Evolutionary conservation across 2,329 filamentous ascomycete genomes (phyloP).

Genomic region (Aureobasidium sp.): DNA sequence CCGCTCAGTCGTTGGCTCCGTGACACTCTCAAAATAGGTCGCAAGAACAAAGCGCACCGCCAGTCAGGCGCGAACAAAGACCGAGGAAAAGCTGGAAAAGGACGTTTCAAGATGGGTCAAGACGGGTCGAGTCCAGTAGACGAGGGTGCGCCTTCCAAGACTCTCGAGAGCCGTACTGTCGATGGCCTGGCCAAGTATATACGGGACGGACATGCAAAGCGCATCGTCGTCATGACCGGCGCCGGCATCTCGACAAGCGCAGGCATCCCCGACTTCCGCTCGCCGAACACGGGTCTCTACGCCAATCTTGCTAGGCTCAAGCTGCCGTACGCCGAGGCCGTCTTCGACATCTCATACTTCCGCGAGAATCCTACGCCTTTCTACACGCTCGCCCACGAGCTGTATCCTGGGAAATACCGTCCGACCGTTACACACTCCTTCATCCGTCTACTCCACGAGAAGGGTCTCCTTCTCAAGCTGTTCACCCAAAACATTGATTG

Average conservation of each 20-base stretch:
- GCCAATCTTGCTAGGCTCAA: constrained; percentile 80
- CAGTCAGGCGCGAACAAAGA: constrained; percentile 25
- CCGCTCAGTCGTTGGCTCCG: constrained; percentile 6
- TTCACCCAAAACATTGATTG: constrained; percentile 99
- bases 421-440: constrained; percentile 90
- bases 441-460: constrained; percentile 69
- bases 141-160: constrained; percentile 54
- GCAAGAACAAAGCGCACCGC: constrained; percentile 39
- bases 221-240: constrained; percentile 81
- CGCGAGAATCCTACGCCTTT: constrained; percentile 76
- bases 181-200: constrained; percentile 74
- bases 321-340: constrained; percentile 80
- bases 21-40: constrained; percentile 38
- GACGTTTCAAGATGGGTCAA: constrained; percentile 65
- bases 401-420: constrained; percentile 81
- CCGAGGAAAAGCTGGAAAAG: constrained; percentile 18
- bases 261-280: constrained; percentile 85
- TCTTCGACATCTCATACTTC: constrained; percentile 92
- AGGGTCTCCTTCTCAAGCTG: constrained; percentile 69
- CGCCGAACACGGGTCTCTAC: constrained; percentile 87
- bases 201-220: constrained; percentile 54
- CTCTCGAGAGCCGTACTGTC: constrained; percentile 59
- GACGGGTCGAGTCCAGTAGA: constrained; percentile 62
- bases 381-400: constrained; percentile 82
- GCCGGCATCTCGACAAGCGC: constrained; percentile 74